Percentiles rank a stretch among this genome's conserved stretches.
Conservation (phyloP, 768 basidiomycete species). For the Hericium coralloides region DNA sequence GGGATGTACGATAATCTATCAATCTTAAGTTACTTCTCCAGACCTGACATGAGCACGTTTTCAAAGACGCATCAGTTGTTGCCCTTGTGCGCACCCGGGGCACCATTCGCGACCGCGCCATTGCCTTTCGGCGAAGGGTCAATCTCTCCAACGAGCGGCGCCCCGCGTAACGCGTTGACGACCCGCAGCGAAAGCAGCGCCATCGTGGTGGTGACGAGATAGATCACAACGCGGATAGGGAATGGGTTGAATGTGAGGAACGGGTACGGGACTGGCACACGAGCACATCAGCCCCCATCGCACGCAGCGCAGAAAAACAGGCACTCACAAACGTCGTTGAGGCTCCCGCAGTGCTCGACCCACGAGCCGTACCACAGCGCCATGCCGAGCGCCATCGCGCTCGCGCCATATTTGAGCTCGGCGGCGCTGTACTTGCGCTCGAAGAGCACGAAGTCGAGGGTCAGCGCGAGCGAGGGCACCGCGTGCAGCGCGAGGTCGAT, state of each 20-base stretch:
- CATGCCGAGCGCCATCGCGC: conserved; percentile 22
- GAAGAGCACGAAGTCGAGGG: conserved; percentile 60
- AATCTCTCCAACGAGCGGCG: neutral
- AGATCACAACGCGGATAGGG: conserved; percentile 46
- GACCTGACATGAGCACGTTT: too few species aligned
- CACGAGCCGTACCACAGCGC: conserved; percentile 48
- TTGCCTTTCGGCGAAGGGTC: conserved; percentile 1
- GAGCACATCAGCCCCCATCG: neutral
- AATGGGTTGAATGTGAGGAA: conserved; percentile 61
- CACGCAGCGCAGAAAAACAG: neutral
- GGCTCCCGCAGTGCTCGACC: conserved; percentile 57
- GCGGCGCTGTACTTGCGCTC: conserved; percentile 43
- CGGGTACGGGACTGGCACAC: conserved; percentile 64
- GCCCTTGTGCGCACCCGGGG: neutral
- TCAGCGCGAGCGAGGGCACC: conserved; percentile 44
- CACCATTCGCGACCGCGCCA: neutral
- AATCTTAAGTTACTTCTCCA: too few species aligned
- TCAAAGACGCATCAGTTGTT: neutral
- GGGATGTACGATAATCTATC: too few species aligned
- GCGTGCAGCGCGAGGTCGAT: conserved; percentile 63
- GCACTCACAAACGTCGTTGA: conserved; percentile 53
- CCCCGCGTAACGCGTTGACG: conserved; percentile 49
- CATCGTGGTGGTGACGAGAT: conserved; percentile 39
- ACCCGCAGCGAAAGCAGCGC: conserved; percentile 47
- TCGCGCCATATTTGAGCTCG: conserved; percentile 25